These are phyloP conservation scores for Stemphylium vesicarium DNA, from an alignment of 2,329 filamentous ascomycete species.

Conservation along the genomic window DNA sequence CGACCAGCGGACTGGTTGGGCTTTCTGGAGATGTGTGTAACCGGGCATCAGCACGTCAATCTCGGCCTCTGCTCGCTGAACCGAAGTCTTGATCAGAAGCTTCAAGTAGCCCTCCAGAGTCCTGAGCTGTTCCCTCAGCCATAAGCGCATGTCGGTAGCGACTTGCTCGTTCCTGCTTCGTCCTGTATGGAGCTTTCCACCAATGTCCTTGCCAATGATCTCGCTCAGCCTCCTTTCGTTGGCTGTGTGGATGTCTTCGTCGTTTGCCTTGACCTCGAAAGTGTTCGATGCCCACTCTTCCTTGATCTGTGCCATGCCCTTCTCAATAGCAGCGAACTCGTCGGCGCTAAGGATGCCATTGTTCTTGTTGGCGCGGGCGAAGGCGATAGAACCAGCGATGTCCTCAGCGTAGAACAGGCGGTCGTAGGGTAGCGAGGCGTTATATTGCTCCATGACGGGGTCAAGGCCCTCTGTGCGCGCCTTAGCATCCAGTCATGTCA, in stretches of 20 bases:
- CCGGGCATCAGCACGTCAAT: constrained; percentile 83
- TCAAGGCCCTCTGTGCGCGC: constrained; percentile 72
- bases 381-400: constrained; percentile 80
- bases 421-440: constrained; percentile 81
- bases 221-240: constrained; percentile 68
- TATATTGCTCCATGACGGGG: constrained; percentile 86
- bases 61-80: constrained; percentile 73
- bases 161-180: constrained; percentile 91
- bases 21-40: constrained; percentile 86
- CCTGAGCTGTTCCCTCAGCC: constrained; percentile 77
- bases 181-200: constrained; percentile 87
- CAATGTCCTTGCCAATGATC: constrained; percentile 83
- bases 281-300: constrained; percentile 56
- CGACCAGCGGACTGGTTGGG: constrained; percentile 79
- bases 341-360: constrained; percentile 73
- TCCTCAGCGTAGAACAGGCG: constrained; percentile 79
- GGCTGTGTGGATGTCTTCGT: constrained; percentile 63
- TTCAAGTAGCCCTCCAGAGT: constrained; percentile 72
- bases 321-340: constrained; percentile 77
- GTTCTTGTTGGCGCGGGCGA: constrained; percentile 79
- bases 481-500: constrained; percentile 17
- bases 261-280: constrained; percentile 57
- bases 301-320: constrained; percentile 67
- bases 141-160: constrained; percentile 87
- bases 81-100: constrained; percentile 72